phyloP scores from a whole-genome alignment of 148 eudicot genomes.

The Arbutus unedo region DNA sequence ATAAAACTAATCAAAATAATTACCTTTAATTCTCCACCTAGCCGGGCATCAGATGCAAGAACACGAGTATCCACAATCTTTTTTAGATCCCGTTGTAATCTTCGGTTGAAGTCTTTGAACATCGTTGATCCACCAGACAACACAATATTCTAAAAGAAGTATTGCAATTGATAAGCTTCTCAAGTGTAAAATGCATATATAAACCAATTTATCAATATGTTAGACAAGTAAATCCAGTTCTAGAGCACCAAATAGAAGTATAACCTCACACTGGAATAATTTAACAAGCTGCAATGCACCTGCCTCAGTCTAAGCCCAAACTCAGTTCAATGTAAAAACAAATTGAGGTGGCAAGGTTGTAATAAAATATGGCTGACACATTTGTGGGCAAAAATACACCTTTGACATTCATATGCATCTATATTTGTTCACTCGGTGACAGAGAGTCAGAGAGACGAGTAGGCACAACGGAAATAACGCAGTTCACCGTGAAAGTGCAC shows the following conservation, averaged over 20 bases:
- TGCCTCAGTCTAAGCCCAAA: neutral
- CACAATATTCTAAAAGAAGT: slow-evolving; percentile 69
- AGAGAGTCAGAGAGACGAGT: neutral
- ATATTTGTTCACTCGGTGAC: neutral
- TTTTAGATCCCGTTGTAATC: slow-evolving; percentile 92
- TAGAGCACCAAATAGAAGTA: slow-evolving; percentile 4
- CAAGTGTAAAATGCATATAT: neutral
- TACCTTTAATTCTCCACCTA: slow-evolving; percentile 77
- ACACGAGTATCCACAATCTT: slow-evolving; percentile 96
- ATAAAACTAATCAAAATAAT: slow-evolving; percentile 4
- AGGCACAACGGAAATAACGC: neutral
- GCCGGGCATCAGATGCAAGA: slow-evolving; percentile 71
- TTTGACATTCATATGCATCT: neutral
- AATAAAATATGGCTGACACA: neutral
- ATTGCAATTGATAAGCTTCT: neutral
- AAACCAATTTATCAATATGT: neutral
- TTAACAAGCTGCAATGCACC: slow-evolving; percentile 4
- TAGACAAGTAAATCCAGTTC: neutral
- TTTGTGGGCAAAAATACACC: neutral
- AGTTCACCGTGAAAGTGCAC: neutral
- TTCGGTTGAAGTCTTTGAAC: slow-evolving; percentile 89
- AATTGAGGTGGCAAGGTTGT: neutral
- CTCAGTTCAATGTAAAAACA: neutral
- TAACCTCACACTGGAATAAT: neutral
- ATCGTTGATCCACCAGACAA: slow-evolving; percentile 98